A percentile compares a stretch with the other conserved stretches of the same genome.
Evolutionary conservation across 2,329 filamentous ascomycete genomes (phyloP).

Genomic region (Mycogone perniciosa): DNA sequence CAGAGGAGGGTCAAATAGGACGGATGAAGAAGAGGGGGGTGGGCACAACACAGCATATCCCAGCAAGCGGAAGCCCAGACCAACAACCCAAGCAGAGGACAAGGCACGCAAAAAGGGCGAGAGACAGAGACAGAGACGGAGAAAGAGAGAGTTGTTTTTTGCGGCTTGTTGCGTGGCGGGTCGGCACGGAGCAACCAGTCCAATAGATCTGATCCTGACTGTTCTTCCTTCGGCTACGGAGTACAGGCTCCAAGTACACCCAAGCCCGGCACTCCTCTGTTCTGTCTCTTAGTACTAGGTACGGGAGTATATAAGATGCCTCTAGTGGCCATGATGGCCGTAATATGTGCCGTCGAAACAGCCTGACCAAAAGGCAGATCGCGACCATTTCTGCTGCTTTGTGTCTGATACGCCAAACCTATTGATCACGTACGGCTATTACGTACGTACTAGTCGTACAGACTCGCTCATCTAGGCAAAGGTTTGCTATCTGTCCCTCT

Average conservation of each 20-base stretch:
- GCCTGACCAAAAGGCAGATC: not conserved
- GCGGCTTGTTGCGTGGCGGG: constrained; percentile 6
- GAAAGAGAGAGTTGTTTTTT: constrained; percentile 2
- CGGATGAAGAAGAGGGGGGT: not conserved
- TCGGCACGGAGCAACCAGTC: constrained; percentile 3
- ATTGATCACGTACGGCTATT: not conserved
- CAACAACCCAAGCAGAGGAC: too few relatives aligned
- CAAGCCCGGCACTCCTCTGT: not conserved
- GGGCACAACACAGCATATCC: not conserved
- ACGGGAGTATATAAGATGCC: not conserved
- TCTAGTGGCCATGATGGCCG: not conserved
- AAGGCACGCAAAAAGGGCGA: not conserved
- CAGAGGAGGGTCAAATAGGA: too few relatives aligned
- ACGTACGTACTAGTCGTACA: not conserved
- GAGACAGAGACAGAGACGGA: not conserved
- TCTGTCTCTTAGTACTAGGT: too few relatives aligned
- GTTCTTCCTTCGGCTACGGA: not conserved
- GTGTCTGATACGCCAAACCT: not conserved
- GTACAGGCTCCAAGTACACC: not conserved
- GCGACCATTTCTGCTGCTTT: not conserved
- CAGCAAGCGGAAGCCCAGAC: not conserved
- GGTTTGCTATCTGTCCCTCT: not conserved
- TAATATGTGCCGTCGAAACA: not conserved
- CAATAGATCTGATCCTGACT: not conserved
- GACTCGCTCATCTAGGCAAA: not conserved